These are phyloP conservation scores for Crithidia expoeki DNA, from an alignment of 208 protist genomes.

Conservation along the genomic window DNA sequence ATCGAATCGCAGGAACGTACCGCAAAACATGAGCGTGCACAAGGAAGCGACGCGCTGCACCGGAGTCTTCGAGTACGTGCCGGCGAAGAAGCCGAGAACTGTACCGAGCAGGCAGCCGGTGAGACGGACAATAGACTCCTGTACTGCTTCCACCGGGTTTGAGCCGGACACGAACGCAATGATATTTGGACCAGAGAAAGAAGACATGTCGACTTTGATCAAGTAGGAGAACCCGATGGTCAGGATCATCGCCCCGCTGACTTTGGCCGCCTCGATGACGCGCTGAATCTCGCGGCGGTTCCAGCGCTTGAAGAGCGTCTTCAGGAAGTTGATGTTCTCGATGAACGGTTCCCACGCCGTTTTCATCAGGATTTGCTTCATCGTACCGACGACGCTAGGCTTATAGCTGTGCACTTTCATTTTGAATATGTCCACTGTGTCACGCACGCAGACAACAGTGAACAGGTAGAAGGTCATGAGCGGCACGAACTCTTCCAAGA, in stretches of 20 bases:
- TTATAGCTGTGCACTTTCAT: slow-evolving; percentile 47
- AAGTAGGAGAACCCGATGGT: slow-evolving; percentile 81
- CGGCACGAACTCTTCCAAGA: slow-evolving; percentile 87
- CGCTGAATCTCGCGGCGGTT: slow-evolving; percentile 80
- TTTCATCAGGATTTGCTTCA: slow-evolving; percentile 53
- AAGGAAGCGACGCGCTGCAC: slow-evolving; percentile 81
- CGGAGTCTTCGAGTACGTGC: slow-evolving; percentile 67
- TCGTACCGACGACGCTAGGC: slow-evolving; percentile 28
- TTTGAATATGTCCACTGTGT: slow-evolving; percentile 75
- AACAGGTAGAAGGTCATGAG: slow-evolving; percentile 93
- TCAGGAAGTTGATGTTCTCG: slow-evolving; percentile 68
- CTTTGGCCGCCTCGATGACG: slow-evolving; percentile 88
- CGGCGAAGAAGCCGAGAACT: slow-evolving; percentile 88
- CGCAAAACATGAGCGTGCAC: slow-evolving; percentile 79
- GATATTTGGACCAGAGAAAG: slow-evolving; percentile 85
- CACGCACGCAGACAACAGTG: slow-evolving; percentile 77
- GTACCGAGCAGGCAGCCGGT: slow-evolving; percentile 87
- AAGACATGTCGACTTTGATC: slow-evolving; percentile 62
- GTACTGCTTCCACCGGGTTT: slow-evolving; percentile 87
- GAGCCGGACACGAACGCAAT: slow-evolving; percentile 88
- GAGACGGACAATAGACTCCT: slow-evolving; percentile 84
- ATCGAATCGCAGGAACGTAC: slow-evolving; percentile 81
- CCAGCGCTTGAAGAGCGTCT: slow-evolving; percentile 47
- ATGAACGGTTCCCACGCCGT: slow-evolving; percentile 48
- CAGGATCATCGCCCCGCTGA: slow-evolving; percentile 86